Conservation (phyloP, 805 yeast species). For the Lipomyces anomalus region DNA sequence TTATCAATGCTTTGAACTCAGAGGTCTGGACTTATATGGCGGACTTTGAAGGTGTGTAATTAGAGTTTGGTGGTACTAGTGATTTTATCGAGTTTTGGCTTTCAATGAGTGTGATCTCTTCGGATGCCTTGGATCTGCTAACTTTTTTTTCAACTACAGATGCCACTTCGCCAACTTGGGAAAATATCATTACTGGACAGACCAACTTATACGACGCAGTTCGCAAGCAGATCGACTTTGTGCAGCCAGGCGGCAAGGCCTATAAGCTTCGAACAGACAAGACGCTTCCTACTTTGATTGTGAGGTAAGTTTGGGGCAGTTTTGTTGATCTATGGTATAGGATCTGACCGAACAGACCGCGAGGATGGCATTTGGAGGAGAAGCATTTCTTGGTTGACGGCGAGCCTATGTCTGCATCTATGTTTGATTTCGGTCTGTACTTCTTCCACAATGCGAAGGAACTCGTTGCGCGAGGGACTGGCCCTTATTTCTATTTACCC, state of each 20-base stretch:
- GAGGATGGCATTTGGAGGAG: conserved; percentile 73
- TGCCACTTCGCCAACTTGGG: conserved; percentile 67
- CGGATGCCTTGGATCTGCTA: not conserved
- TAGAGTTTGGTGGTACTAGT: not conserved
- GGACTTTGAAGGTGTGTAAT: conserved; percentile 52
- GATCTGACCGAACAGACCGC: too few relatives aligned
- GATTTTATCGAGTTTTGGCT: not conserved
- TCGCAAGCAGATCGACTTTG: conserved; percentile 46
- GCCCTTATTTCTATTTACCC: conserved; percentile 69
- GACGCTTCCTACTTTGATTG: conserved; percentile 49
- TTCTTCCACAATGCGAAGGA: conserved; percentile 65
- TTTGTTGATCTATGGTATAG: too few relatives aligned
- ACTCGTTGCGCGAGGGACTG: conserved; percentile 50
- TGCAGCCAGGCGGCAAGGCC: conserved; percentile 34
- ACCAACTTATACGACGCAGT: conserved; percentile 65
- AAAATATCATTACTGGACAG: conserved; percentile 61
- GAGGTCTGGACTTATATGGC: conserved; percentile 70
- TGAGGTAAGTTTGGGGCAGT: too few relatives aligned
- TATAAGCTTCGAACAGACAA: conserved; percentile 52
- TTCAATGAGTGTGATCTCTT: not conserved
- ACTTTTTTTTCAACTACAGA: conserved; percentile 38
- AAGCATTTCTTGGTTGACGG: conserved; percentile 62
- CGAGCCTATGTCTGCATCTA: conserved; percentile 58
- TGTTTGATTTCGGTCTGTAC: conserved; percentile 65
- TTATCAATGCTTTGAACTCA: conserved; percentile 64